Percentiles rank a stretch among this genome's conserved stretches.
Evolutionary conservation across 108 stramenopile species (phyloP).

Genomic region (Nitzschia palea): DNA sequence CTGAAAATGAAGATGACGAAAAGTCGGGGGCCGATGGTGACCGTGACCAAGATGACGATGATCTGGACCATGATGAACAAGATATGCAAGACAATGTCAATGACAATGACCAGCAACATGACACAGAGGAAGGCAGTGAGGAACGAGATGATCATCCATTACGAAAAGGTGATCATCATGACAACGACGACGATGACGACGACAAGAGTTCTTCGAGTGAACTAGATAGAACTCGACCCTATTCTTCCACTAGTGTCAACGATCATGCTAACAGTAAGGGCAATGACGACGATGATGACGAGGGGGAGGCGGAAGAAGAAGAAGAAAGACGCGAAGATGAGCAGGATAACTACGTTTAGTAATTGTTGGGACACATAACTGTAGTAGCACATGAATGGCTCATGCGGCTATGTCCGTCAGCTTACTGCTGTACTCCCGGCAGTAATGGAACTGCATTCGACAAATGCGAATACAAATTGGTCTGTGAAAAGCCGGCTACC

Average conservation of each 20-base stretch:
- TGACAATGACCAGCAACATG: slow-evolving; percentile 21
- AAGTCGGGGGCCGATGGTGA: background rate
- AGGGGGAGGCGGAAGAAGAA: no score
- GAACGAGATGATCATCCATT: background rate
- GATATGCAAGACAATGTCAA: slow-evolving; percentile 16
- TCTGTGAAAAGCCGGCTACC: no score
- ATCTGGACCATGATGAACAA: slow-evolving; percentile 5
- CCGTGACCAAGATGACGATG: slow-evolving; percentile 9
- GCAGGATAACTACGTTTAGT: no score
- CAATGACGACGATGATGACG: background rate
- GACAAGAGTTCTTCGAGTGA: background rate
- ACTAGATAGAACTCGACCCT: background rate
- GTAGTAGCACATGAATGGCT: no score
- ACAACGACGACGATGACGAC: slow-evolving; percentile 16
- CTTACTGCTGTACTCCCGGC: no score
- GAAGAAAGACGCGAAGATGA: no score
- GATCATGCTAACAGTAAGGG: background rate
- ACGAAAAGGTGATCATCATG: no score
- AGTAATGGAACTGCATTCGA: no score
- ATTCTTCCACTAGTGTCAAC: background rate
- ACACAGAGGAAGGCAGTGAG: slow-evolving; percentile 7
- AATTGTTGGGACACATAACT: no score
- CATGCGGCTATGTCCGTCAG: no score
- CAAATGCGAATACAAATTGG: no score
- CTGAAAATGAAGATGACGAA: slow-evolving; percentile 17